Conservation (phyloP, 139 green algal genomes). For the Ulvella scutata region DNA sequence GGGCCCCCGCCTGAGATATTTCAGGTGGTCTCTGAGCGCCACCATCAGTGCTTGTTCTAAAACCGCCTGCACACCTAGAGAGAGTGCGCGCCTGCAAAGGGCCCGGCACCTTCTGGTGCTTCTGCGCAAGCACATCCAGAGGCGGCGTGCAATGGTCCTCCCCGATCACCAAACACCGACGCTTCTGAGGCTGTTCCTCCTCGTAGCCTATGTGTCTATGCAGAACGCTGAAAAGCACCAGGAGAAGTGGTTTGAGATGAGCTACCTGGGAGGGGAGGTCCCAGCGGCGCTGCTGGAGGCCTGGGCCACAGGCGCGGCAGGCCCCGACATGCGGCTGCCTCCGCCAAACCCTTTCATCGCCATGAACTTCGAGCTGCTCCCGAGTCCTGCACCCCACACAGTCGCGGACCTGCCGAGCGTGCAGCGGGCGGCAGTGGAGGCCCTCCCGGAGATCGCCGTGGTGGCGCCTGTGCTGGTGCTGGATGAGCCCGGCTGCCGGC, state of each 20-base stretch:
- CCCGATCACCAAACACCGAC: no score
- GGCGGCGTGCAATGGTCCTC: no score
- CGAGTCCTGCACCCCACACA: background rate
- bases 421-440: background rate
- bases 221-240: background rate
- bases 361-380: conserved; percentile 45
- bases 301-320: conserved; percentile 16
- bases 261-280: conserved; percentile 19
- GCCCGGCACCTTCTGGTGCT: no score
- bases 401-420: background rate
- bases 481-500: conserved; percentile 31
- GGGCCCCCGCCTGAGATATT: no score
- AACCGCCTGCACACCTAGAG: no score
- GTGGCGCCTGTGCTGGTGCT: conserved; percentile 33
- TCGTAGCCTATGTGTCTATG: no score
- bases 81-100: no score
- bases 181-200: no score
- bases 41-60: no score
- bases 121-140: no score
- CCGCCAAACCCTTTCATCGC: conserved; percentile 71
- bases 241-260: conserved; percentile 8
- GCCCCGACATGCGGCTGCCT: conserved; percentile 48
- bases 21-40: no score
- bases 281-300: conserved; percentile 13
- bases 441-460: background rate